These are phyloP conservation scores for Magnusiomyces clavatus DNA, from an alignment of 1,139 yeast species.

Conservation along the genomic window DNA sequence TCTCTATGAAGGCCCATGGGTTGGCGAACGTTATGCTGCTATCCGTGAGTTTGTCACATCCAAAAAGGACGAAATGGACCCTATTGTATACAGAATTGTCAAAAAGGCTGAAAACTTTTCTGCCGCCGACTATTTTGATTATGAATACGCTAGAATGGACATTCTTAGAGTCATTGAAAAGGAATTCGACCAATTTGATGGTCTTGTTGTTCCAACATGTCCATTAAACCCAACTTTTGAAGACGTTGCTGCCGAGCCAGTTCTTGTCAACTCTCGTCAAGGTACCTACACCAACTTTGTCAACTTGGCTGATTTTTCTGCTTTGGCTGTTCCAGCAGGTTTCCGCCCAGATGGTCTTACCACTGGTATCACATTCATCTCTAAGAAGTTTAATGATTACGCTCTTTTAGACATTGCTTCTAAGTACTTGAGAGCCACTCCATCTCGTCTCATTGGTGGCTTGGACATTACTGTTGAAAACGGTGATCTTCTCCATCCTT, in stretches of 20 bases:
- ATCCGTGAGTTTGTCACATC: conserved; percentile 64
- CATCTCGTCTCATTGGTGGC: conserved; percentile 43
- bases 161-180: conserved; percentile 58
- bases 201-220: conserved; percentile 82
- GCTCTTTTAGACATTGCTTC: conserved; percentile 81
- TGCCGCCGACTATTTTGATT: conserved; percentile 79
- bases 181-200: conserved; percentile 56
- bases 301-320: conserved; percentile 87
- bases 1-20: conserved; percentile 98
- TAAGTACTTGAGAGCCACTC: conserved; percentile 50
- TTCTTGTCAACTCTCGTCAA: conserved; percentile 73
- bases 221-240: conserved; percentile 82
- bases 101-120: conserved; percentile 66
- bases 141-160: conserved; percentile 74
- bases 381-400: conserved; percentile 75
- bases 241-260: conserved; percentile 69
- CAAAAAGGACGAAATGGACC: conserved; percentile 65
- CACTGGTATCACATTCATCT: conserved; percentile 79
- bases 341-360: conserved; percentile 81
- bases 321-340: conserved; percentile 85
- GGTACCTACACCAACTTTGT: conserved; percentile 97
- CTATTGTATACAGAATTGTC: conserved; percentile 72
- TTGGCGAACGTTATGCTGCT: conserved; percentile 87
- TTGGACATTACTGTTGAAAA: conserved; percentile 22
- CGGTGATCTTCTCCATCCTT: conserved; percentile 36